Percentiles rank a stretch among this genome's conserved stretches.
Conservation (phyloP, 139 green algal genomes). For the Desmodesmus armatus region DNA sequence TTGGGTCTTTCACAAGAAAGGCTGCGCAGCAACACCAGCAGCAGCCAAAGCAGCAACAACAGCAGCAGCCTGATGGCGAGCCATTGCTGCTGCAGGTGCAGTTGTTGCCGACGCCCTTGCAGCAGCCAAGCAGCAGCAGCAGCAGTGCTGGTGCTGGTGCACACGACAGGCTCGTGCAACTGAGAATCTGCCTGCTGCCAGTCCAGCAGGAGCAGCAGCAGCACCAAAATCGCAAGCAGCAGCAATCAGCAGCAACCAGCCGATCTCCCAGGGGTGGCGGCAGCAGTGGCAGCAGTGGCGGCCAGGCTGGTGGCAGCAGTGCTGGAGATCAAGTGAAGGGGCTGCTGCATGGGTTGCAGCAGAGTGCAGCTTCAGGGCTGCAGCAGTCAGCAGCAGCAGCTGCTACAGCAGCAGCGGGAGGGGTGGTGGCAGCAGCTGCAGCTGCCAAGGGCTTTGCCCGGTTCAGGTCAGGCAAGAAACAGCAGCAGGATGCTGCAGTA, state of each 20-base stretch:
- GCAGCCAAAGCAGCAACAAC: constrained; percentile 7
- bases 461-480: background rate
- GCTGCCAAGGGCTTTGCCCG: constrained; percentile 9
- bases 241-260: too few relatives aligned
- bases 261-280: too few relatives aligned
- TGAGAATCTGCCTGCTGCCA: too few relatives aligned
- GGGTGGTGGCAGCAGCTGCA: background rate
- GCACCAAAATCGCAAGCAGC: background rate
- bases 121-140: background rate
- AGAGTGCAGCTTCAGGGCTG: constrained; percentile 18
- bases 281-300: constrained; percentile 27
- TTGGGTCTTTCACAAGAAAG: background rate
- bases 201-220: background rate
- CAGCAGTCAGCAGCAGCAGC: constrained; percentile 29
- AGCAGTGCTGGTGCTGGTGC: background rate
- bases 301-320: constrained; percentile 4
- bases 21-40: background rate
- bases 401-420: background rate
- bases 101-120: too few relatives aligned
- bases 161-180: too few relatives aligned
- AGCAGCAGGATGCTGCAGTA: background rate
- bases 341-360: constrained; percentile 15
- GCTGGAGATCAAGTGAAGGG: constrained; percentile 23
- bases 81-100: background rate
- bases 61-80: background rate